phyloP scores from a whole-genome alignment of 139 green algal genomes.

The Haematococcus sp. region DNA sequence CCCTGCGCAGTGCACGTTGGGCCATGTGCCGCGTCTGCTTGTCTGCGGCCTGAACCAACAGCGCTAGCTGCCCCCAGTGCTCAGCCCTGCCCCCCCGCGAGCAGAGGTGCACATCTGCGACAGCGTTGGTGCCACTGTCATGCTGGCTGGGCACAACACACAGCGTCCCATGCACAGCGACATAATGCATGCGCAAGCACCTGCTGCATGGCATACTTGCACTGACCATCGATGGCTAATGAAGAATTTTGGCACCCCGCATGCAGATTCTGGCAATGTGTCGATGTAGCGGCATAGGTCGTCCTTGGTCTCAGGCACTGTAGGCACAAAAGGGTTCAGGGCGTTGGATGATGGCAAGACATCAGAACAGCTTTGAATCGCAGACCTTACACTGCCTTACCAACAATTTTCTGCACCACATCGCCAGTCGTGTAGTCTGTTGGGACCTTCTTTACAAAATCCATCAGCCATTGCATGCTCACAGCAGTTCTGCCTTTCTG shows the following conservation, averaged over 20 bases:
- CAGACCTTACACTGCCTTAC: too few relatives aligned
- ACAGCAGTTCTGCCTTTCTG: background rate
- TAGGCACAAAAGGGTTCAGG: background rate
- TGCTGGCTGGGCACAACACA: too few relatives aligned
- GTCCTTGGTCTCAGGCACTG: conserved; percentile 2
- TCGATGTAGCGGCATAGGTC: conserved; percentile 10
- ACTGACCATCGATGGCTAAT: background rate
- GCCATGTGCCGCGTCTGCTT: too few relatives aligned
- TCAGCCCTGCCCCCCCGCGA: too few relatives aligned
- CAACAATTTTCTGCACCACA: background rate
- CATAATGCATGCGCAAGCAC: too few relatives aligned
- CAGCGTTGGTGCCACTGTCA: too few relatives aligned
- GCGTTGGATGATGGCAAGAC: background rate
- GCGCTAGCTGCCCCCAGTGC: too few relatives aligned
- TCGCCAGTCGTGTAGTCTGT: background rate
- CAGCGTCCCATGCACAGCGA: too few relatives aligned
- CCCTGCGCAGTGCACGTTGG: background rate
- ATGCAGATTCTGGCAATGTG: background rate
- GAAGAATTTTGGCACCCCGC: conserved; percentile 4
- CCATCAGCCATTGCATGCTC: background rate
- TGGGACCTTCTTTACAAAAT: background rate
- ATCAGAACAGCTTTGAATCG: background rate
- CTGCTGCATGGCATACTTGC: too few relatives aligned
- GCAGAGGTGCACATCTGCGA: too few relatives aligned
- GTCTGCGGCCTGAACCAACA: too few relatives aligned